Base-by-base conservation (phyloP, 306 rosid genomes). In the Vicia sativa region DNA sequence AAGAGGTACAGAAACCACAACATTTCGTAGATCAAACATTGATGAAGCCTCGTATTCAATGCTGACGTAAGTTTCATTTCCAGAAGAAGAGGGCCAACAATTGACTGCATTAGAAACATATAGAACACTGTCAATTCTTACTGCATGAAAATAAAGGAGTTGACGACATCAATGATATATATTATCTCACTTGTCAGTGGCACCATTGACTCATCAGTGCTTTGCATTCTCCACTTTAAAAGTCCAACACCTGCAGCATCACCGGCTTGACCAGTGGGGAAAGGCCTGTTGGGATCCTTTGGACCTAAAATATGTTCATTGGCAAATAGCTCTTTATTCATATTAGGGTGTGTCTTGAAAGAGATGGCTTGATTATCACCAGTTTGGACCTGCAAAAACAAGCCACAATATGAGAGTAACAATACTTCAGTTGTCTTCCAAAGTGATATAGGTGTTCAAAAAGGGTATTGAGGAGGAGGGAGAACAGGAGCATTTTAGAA, bases 11-110 rank as follows among this genome's bases (percentile, higher is more conserved):
- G 91, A 79, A 73, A 90, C 80, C 81, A 84, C 83, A 57, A 92
- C 87, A 76, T 87, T 88, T 71, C 76, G 85, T 72, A 90, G 83
- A 67, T 90, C 91, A 72, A 85, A 93, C 91, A 88, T 74, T 62
- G 96, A 77, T 9, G 97, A 88, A 67, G 99, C 95, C 57, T 93
- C 99, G 23, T 93, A 93, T 67, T 93, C 99, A 81, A 93, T 88
- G 83, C 86, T 93, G 55, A 93, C 99, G 67, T 86, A 93, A 72
- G 96, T 93, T 75, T 90, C 99, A 78, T 85, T 88, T 71, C 99
- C 97, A 80, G 96, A 95, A 76, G 87, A 88, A 50, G 97, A 87
- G 60, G 99, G 99, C 99, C 96, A 95, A 77, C 99, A 95, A 82
- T 90, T 95, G 83, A 95, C 99, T 90, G 92, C 79, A 88, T 76